Conservation (phyloP, 495 filamentous ascomycete species). For the Tuber magnatum region DNA sequence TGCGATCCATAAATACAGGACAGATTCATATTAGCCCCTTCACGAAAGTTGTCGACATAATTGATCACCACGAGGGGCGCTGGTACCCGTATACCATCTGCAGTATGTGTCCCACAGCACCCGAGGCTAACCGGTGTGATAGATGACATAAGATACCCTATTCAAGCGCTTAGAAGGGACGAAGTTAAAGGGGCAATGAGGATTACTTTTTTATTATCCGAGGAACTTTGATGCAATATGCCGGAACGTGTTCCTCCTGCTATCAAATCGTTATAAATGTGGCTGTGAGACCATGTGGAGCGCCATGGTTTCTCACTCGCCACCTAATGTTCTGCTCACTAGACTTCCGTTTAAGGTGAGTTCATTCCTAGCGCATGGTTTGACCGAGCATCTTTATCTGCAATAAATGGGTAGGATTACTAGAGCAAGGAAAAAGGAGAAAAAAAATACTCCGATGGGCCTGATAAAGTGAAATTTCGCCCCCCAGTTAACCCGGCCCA, state of each 20-base stretch:
- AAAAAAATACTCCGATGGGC: neutral
- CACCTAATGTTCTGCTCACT: neutral
- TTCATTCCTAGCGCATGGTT: neutral
- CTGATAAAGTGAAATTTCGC: neutral
- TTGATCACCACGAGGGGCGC: too few relatives aligned
- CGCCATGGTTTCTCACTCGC: neutral
- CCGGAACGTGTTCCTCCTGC: neutral
- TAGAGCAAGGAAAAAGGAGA: neutral
- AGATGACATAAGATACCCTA: neutral
- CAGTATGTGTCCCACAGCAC: neutral
- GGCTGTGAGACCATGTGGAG: neutral
- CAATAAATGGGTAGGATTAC: neutral
- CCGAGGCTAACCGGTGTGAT: neutral
- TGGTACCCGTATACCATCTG: too few relatives aligned
- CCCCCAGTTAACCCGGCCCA: neutral
- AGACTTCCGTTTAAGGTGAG: neutral
- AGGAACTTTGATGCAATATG: neutral
- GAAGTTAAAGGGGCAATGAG: neutral
- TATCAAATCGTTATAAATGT: neutral
- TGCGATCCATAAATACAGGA: too few relatives aligned
- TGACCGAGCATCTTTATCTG: neutral
- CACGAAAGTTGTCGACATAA: too few relatives aligned
- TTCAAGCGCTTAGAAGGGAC: neutral
- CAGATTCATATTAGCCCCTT: too few relatives aligned
- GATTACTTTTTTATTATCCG: neutral